A percentile compares a stretch with the other conserved stretches of the same genome.
phyloP scores from a whole-genome alignment of 139 green algal genomes.

The Micromonas commoda region DNA sequence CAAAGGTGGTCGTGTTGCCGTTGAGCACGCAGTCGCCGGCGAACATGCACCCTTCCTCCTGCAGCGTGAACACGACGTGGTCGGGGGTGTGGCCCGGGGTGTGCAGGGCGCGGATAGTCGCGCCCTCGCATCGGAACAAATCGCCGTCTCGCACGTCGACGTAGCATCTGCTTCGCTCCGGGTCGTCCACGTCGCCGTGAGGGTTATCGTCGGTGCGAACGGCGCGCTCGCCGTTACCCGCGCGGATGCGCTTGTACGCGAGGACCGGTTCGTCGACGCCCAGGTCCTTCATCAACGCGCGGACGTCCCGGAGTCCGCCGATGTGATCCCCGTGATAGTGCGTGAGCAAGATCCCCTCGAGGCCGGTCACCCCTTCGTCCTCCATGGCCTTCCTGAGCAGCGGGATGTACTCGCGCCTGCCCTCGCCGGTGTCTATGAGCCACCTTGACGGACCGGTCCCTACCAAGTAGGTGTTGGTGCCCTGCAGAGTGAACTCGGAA shows the following conservation, averaged over 20 bases:
- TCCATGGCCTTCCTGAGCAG: conserved; percentile 4
- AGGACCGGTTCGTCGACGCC: not conserved
- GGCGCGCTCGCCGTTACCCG: not conserved
- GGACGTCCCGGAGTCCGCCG: not conserved
- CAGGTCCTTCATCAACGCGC: not conserved
- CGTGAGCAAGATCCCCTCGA: conserved; percentile 17
- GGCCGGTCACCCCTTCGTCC: not conserved
- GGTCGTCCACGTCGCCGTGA: not conserved
- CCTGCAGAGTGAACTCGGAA: conserved; percentile 15
- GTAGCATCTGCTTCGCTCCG: not conserved
- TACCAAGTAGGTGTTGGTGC: conserved; percentile 31
- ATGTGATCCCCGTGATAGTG: conserved; percentile 26
- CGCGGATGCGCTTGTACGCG: conserved; percentile 11
- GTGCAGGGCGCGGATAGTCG: conserved; percentile 19
- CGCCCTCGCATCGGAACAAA: not conserved
- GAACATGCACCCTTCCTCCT: conserved; percentile 26
- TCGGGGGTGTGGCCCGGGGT: conserved; percentile 23
- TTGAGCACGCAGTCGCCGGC: conserved; percentile 25
- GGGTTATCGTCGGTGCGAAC: not conserved
- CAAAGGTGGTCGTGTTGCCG: conserved; percentile 14
- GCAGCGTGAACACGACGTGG: conserved; percentile 16
- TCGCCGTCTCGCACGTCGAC: conserved; percentile 4
- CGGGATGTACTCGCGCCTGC: not conserved
- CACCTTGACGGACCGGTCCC: not conserved
- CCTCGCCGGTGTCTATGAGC: conserved; percentile 25